A percentile compares a stretch with the other conserved stretches of the same genome.
phyloP scores from a whole-genome alignment of 768 basidiomycete genomes.

The Lactarius quietus region DNA sequence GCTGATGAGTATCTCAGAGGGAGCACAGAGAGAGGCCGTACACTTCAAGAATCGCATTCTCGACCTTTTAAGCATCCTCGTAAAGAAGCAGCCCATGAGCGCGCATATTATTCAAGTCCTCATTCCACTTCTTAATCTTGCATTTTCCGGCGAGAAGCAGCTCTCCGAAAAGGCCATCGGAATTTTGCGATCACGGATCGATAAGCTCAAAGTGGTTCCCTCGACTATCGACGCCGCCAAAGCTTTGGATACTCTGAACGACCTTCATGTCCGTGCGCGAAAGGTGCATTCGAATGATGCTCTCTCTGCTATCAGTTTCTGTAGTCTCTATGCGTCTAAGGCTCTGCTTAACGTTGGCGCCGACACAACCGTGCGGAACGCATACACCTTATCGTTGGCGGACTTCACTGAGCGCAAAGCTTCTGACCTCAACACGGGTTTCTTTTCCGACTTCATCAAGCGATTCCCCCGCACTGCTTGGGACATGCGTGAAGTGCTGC shows the following conservation, averaged over 20 bases:
- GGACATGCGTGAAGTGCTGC: conserved; percentile 56
- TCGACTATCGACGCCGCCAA: conserved; percentile 43
- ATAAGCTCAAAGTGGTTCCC: conserved; percentile 69
- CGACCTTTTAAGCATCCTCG: conserved; percentile 86
- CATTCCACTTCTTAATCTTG: conserved; percentile 72
- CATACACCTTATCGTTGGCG: conserved; percentile 61
- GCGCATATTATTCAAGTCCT: conserved; percentile 63
- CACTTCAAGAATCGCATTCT: conserved; percentile 97
- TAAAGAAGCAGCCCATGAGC: conserved; percentile 75
- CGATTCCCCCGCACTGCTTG: conserved; percentile 65
- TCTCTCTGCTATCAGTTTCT: conserved; percentile 60
- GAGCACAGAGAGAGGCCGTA: conserved; percentile 81
- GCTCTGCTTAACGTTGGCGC: conserved; percentile 39
- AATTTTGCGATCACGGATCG: conserved; percentile 69
- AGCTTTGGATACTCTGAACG: conserved; percentile 47
- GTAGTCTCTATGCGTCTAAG: conserved; percentile 66
- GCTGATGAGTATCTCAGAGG: conserved; percentile 38
- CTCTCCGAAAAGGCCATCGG: conserved; percentile 85
- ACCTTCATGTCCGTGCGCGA: conserved; percentile 70
- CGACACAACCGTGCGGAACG: conserved; percentile 44
- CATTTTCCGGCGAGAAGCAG: conserved; percentile 77
- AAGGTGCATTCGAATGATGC: conserved; percentile 60
- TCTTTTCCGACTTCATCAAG: conserved; percentile 76
- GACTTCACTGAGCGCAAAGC: conserved; percentile 83
- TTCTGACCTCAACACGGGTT: conserved; percentile 64